Percentiles rank a stretch among this genome's conserved stretches.
These are phyloP conservation scores for Grosmannia huntii DNA, from an alignment of 2,329 filamentous ascomycete genomes.

Conservation along the genomic window DNA sequence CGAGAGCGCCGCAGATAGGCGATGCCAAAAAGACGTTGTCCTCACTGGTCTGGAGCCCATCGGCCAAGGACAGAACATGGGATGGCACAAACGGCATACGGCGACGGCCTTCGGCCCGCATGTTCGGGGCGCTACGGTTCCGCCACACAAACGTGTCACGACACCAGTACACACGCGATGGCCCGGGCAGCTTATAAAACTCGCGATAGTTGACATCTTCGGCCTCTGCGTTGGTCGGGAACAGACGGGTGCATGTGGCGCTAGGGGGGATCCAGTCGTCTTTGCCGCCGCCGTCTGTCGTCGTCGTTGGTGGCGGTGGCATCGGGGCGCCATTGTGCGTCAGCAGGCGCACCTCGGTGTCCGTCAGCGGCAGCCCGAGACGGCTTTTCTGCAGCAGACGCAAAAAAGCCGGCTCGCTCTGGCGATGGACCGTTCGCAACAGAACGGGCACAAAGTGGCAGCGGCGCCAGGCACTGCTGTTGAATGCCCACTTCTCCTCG, in stretches of 20 bases:
- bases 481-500: conserved; percentile 48
- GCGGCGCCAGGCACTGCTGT: conserved; percentile 38
- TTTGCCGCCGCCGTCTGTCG: background rate
- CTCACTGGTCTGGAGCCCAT: background rate
- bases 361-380: conserved; percentile 26
- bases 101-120: background rate
- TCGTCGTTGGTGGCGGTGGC: background rate
- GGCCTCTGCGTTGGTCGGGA: conserved; percentile 26
- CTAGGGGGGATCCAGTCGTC: conserved; percentile 12
- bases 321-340: conserved; percentile 25
- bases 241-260: conserved; percentile 30
- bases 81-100: background rate
- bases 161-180: conserved; percentile 16
- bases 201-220: conserved; percentile 20
- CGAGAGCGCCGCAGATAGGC: conserved; percentile 17
- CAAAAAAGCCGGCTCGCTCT: conserved; percentile 40
- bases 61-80: background rate
- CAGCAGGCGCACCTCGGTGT: conserved; percentile 27
- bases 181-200: conserved; percentile 19
- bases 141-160: conserved; percentile 30
- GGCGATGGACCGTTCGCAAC: conserved; percentile 42
- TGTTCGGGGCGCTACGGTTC: background rate
- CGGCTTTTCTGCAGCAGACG: conserved; percentile 41
- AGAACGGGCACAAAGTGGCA: conserved; percentile 40
- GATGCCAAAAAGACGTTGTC: background rate